phyloP scores from a whole-genome alignment of 331 rosid genomes.

The Spiraea crenata region DNA sequence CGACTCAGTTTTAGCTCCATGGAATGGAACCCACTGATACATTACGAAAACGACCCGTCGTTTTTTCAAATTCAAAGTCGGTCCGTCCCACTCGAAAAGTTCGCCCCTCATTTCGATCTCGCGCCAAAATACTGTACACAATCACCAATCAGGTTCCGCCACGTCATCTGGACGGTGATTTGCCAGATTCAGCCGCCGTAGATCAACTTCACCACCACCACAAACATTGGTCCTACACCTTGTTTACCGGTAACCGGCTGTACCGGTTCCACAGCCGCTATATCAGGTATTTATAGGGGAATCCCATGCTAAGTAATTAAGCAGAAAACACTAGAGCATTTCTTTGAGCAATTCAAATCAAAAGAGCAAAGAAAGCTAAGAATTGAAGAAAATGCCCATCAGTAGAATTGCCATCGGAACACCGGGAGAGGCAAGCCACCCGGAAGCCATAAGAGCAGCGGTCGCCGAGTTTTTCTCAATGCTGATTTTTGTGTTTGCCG shows the following conservation, averaged over 20 bases:
- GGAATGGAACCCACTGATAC: background rate
- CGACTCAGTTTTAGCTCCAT: constrained; percentile 10
- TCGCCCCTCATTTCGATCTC: background rate
- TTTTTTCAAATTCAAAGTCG: constrained; percentile 21
- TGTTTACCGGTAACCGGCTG: constrained; percentile 22
- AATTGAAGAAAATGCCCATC: constrained; percentile 39
- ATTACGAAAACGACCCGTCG: background rate
- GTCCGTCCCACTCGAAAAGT: constrained; percentile 13
- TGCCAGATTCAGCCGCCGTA: constrained; percentile 22
- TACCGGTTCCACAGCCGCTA: constrained; percentile 51
- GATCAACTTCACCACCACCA: constrained; percentile 31
- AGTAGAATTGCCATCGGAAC: constrained; percentile 59
- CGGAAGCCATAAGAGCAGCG: constrained; percentile 73
- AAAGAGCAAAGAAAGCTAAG: background rate
- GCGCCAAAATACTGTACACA: background rate
- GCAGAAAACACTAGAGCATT: background rate
- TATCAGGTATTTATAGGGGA: constrained; percentile 25
- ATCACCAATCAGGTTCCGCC: constrained; percentile 9
- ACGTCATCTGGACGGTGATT: constrained; percentile 22
- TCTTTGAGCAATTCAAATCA: background rate
- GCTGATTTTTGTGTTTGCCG: constrained; percentile 83
- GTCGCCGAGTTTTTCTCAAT: constrained; percentile 76
- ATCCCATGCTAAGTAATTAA: constrained; percentile 12
- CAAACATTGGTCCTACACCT: constrained; percentile 4
- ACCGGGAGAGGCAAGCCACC: constrained; percentile 72